phyloP scores from a whole-genome alignment of 2,329 filamentous ascomycete species.

The Didymella sp. region DNA sequence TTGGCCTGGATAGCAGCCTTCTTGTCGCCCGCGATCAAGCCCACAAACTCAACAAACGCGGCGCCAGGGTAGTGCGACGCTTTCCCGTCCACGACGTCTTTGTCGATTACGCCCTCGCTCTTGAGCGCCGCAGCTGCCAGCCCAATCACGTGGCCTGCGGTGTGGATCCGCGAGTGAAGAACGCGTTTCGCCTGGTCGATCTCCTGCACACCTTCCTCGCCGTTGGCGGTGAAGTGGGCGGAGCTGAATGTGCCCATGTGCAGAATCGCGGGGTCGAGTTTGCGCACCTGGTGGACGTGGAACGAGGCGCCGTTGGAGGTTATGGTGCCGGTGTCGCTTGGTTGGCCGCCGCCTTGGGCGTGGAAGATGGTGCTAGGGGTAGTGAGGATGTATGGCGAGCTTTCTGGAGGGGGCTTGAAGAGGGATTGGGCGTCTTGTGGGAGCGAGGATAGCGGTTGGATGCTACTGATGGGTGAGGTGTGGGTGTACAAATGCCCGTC shows the following conservation, averaged over 20 bases:
- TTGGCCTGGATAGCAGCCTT: slow-evolving; percentile 63
- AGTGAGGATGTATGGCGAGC: slow-evolving; percentile 61
- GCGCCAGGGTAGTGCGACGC: slow-evolving; percentile 74
- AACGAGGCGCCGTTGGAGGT: slow-evolving; percentile 61
- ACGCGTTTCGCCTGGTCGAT: slow-evolving; percentile 68
- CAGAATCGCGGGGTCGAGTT: slow-evolving; percentile 63
- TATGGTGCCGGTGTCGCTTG: slow-evolving; percentile 70
- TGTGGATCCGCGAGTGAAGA: slow-evolving; percentile 73
- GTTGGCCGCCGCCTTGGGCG: slow-evolving; percentile 76
- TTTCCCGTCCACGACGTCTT: slow-evolving; percentile 69
- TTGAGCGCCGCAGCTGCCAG: slow-evolving; percentile 68
- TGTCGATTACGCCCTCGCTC: slow-evolving; percentile 49
- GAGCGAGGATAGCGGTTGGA: slow-evolving; percentile 59
- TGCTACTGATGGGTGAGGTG: slow-evolving; percentile 54
- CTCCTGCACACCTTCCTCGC: slow-evolving; percentile 52
- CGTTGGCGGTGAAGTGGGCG: too few relatives aligned
- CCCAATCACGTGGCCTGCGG: slow-evolving; percentile 75
- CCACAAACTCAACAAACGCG: slow-evolving; percentile 70
- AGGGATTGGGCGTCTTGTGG: slow-evolving; percentile 61
- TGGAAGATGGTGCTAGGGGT: slow-evolving; percentile 76
- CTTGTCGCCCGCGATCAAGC: slow-evolving; percentile 65
- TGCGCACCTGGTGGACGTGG: slow-evolving; percentile 64
- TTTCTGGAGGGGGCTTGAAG: slow-evolving; percentile 63
- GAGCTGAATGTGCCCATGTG: slow-evolving; percentile 62
- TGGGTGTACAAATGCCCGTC: slow-evolving; percentile 53